Base-by-base conservation (phyloP, 2,329 filamentous ascomycete species). In the Tetracladium maxilliforme region DNA sequence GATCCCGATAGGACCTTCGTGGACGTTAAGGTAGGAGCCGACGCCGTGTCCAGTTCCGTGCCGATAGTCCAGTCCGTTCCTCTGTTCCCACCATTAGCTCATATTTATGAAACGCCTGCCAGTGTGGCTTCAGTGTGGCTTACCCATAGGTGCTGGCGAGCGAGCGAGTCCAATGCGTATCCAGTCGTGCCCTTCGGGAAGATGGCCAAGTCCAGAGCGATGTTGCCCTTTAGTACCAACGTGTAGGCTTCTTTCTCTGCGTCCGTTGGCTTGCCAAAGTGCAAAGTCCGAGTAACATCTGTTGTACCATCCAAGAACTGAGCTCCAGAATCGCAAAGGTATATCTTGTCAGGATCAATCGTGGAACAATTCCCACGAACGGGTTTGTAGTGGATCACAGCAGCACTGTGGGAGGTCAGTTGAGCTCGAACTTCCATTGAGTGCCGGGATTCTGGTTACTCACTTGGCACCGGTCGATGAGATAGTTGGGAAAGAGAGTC, bases 1-100 rank as follows among this genome's bases (percentile, higher is more conserved):
- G 32, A 98, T 92, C 12, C 90, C 90, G 33, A 98, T 92, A 2
- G 90, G 90, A 0, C 90, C 90, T 54, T 98, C 90, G 46, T 98
- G 90, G 1, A 98, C 90, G 38, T 98, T 98, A 42, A 98, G 57
- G 51, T 77, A 98, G 2, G 84, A 93, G 15, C 90, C 90, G 18
- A 98, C 80, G 21, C 90, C 90, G 46, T 98, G 90, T 7, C 90
- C 90, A 5, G 90, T 98, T 29, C 90, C 90, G 47, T 98, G 90
- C 19, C 90, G 72, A 51, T 94, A 98, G 47, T 98, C 90, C 9
- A 98, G 61, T 0, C 90, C 90, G n/a, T n/a, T n/a, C n/a, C n/a
- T n/a, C n/a, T n/a, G n/a, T 42, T 87, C 66, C 43, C 61, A 58
- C 64, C 68, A 30, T 24, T 17, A 12, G 16, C 24, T 14, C 17